Conservation (phyloP, 2,329 filamentous ascomycete species). For the Aschersonia sp. region DNA sequence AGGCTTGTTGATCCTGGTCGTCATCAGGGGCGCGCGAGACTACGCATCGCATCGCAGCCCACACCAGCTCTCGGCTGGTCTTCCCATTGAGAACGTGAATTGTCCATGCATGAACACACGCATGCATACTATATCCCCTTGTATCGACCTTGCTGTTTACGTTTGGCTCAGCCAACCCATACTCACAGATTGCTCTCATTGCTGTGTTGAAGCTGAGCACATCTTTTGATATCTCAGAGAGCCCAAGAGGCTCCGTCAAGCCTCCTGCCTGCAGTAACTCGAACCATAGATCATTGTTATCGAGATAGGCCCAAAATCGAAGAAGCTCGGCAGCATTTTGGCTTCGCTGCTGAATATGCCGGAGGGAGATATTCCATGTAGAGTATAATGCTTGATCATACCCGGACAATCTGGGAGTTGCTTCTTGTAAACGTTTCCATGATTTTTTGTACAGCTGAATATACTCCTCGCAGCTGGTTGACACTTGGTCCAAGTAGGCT, state of each 20-base stretch:
- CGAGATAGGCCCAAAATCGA: background rate
- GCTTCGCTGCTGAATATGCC: conserved; percentile 4
- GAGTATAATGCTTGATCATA: background rate
- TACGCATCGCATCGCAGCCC: background rate
- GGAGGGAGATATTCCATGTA: background rate
- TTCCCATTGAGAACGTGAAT: background rate
- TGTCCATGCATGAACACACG: background rate
- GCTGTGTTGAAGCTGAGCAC: background rate
- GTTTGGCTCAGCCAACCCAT: background rate
- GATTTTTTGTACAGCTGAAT: background rate
- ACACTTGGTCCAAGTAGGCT: background rate
- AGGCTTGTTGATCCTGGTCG: background rate
- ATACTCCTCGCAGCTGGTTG: background rate
- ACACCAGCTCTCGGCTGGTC: background rate
- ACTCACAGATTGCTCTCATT: background rate
- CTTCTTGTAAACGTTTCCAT: background rate
- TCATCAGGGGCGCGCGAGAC: background rate
- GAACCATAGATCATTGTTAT: background rate
- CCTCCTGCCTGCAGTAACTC: background rate
- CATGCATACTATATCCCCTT: background rate
- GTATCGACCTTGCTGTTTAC: background rate
- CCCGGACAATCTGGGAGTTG: background rate
- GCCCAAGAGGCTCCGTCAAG: background rate
- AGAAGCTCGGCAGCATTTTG: conserved; percentile 1
- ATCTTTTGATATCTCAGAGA: background rate